A percentile compares a stretch with the other conserved stretches of the same genome.
Evolutionary conservation across 306 rosid species (phyloP).

Genomic region (Abrus pulchellus): DNA sequence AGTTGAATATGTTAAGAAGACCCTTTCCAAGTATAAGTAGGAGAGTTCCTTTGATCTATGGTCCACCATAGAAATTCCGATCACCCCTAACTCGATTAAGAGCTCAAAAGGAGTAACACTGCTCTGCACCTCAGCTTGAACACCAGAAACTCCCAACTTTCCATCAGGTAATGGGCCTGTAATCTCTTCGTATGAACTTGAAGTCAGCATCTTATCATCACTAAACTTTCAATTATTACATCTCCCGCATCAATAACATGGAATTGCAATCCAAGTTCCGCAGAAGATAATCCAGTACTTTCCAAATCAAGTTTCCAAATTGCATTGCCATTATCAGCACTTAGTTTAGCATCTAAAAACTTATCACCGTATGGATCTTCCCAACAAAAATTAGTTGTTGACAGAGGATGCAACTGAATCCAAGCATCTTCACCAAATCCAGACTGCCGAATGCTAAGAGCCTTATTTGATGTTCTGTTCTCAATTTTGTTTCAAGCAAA

Average conservation of each 20-base stretch:
- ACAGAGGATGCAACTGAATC: conserved; percentile 76
- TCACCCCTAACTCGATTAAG: conserved; percentile 84
- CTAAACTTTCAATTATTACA: conserved; percentile 71
- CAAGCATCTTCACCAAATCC: conserved; percentile 92
- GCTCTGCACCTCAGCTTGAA: conserved; percentile 60
- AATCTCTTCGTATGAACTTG: conserved; percentile 63
- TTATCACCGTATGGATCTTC: conserved; percentile 87
- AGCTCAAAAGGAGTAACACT: conserved; percentile 79
- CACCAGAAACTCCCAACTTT: conserved; percentile 57
- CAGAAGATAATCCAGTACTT: conserved; percentile 55
- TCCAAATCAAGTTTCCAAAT: conserved; percentile 85
- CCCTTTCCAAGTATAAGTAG: conserved; percentile 88
- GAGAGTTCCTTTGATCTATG: conserved; percentile 90
- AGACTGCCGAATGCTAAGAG: conserved; percentile 81
- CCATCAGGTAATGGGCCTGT: conserved; percentile 52
- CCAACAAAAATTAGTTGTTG: conserved; percentile 87
- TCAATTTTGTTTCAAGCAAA: conserved; percentile 71
- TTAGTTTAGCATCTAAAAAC: conserved; percentile 73
- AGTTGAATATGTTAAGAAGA: conserved; percentile 76
- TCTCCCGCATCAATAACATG: conserved; percentile 74
- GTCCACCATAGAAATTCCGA: conserved; percentile 88
- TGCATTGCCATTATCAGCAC: conserved; percentile 44
- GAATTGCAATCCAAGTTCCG: conserved; percentile 63
- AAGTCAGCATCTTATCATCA: conserved; percentile 47
- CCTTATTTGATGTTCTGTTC: conserved; percentile 86